Base-by-base conservation (phyloP, 192 early-diverging fungal species). In the Rhizophagus prolifer region DNA sequence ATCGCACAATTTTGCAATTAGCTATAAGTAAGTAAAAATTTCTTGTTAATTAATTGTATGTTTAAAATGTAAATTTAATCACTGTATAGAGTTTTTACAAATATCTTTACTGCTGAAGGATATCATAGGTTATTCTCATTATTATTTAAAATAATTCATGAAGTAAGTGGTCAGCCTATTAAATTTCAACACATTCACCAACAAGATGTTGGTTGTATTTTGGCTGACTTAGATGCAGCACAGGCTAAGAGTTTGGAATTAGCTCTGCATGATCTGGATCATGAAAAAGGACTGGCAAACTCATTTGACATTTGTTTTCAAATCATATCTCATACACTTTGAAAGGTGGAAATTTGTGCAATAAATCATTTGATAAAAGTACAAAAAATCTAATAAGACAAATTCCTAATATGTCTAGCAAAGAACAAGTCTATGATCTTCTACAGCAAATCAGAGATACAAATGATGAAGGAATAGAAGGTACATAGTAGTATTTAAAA, bases 91-190 rank as follows among this genome's bases (percentile, higher is more conserved):
- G 28, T 63, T 25, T 63, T 62, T 26, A 62, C 60, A 26, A 62
- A 63, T 63, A 5, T 63, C 3, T 63, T 63, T 63, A 63, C 25
- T 25, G 26, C 25, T 63, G 26, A 63, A 63, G 61, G 25, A 31
- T 63, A 28, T 14, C 9, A 63, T 13, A 50, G 9, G 4, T 63
- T 63, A 63, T 26, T 63, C 9, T 25, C 9, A 14, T 25, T 14
- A 9, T 63, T 63, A 63, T 63, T 63, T 25, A 7, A 63, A 63
- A 28, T 63, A 63, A 63, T 63, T 63, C 9, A 63, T 28, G 61
- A 63, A 63, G 13, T 63, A 13, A 63, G 25, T 16, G 25, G 9
- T 14, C 25, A 26, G 3, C 9, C 9, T 25, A 63, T 63, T 63
- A 13, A 31, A 63, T 63, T 26, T 63, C 2, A 31, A 1, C 61